A percentile compares a stretch with the other conserved stretches of the same genome.
These are phyloP conservation scores for Hibiscus trionum DNA, from an alignment of 345 rosid species.

Conservation along the genomic window DNA sequence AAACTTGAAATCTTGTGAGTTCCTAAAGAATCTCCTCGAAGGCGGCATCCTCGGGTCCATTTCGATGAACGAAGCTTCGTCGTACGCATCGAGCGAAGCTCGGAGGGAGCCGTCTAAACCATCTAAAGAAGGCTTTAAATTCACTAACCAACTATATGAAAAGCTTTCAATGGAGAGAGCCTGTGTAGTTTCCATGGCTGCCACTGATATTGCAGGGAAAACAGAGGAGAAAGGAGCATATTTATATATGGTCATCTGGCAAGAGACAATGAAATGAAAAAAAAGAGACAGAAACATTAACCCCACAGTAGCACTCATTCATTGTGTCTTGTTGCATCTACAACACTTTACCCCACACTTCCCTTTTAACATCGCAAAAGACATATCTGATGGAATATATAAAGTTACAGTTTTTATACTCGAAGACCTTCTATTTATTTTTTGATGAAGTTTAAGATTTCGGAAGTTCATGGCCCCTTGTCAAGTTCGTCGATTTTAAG, in stretches of 20 bases:
- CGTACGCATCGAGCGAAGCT: slow-evolving; percentile 51
- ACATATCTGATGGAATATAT: too few species aligned
- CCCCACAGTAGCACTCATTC: slow-evolving; percentile 51
- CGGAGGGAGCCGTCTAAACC: slow-evolving; percentile 36
- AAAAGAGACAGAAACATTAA: slow-evolving; percentile 36
- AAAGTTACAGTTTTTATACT: too few species aligned
- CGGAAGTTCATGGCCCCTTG: too few species aligned
- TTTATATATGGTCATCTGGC: slow-evolving; percentile 50
- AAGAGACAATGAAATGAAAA: slow-evolving; percentile 43
- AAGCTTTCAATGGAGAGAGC: slow-evolving; percentile 88
- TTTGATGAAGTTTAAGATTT: too few species aligned
- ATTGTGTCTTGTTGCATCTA: slow-evolving; percentile 34
- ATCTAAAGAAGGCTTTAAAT: slow-evolving; percentile 60
- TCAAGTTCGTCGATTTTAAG: too few species aligned
- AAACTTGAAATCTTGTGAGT: slow-evolving; percentile 65
- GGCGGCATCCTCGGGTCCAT: slow-evolving; percentile 94
- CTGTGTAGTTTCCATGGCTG: slow-evolving; percentile 60
- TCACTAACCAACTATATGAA: slow-evolving; percentile 82
- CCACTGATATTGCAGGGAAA: slow-evolving; percentile 5
- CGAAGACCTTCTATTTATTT: too few species aligned
- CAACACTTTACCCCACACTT: slow-evolving; percentile 16
- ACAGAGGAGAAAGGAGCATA: slow-evolving; percentile 8
- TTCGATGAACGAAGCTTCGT: slow-evolving; percentile 82
- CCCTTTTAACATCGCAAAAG: slow-evolving; percentile 14
- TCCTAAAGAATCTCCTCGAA: slow-evolving; percentile 70